These are phyloP conservation scores for Neonectria coccinea DNA, from an alignment of 2,329 filamentous ascomycete genomes.

Conservation along the genomic window DNA sequence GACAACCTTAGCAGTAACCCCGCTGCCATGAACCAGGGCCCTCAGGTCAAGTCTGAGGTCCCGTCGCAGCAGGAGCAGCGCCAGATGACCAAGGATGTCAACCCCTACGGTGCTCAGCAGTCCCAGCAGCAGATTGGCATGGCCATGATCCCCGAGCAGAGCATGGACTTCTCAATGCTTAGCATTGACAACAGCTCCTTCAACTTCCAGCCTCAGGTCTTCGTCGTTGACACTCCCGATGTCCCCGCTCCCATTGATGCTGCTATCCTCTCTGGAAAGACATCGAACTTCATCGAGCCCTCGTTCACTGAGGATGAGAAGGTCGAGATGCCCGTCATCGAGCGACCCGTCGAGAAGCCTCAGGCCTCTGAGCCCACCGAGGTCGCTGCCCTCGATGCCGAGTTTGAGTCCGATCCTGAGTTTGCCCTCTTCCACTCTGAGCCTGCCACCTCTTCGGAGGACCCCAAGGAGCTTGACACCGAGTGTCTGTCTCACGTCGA, in stretches of 20 bases:
- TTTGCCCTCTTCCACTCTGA: conserved; percentile 71
- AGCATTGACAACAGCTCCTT: conserved; percentile 66
- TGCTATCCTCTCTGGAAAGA: conserved; percentile 77
- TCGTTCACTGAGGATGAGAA: conserved; percentile 64
- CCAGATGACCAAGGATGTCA: conserved; percentile 73
- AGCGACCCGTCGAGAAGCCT: conserved; percentile 57
- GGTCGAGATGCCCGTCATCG: conserved; percentile 66
- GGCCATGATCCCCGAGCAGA: conserved; percentile 85
- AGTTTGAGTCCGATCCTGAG: conserved; percentile 72
- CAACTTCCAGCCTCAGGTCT: conserved; percentile 77
- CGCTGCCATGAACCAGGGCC: conserved; percentile 54
- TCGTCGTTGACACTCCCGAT: conserved; percentile 79
- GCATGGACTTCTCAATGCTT: conserved; percentile 80
- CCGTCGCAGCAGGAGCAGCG: conserved; percentile 60
- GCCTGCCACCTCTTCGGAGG: conserved; percentile 39
- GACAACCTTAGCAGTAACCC: conserved; percentile 75
- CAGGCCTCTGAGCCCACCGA: conserved; percentile 47
- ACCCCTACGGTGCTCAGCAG: conserved; percentile 68
- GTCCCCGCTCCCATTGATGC: conserved; percentile 71
- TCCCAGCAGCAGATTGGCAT: conserved; percentile 78
- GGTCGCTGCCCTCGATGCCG: conserved; percentile 57
- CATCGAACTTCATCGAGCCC: conserved; percentile 64
- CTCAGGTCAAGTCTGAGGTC: conserved; percentile 55
- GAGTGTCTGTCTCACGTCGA: conserved; percentile 55
- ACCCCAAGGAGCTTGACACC: conserved; percentile 55